A percentile compares a stretch with the other conserved stretches of the same genome.
These are phyloP conservation scores for Trametes villosa DNA, from an alignment of 768 basidiomycete species.

Conservation along the genomic window DNA sequence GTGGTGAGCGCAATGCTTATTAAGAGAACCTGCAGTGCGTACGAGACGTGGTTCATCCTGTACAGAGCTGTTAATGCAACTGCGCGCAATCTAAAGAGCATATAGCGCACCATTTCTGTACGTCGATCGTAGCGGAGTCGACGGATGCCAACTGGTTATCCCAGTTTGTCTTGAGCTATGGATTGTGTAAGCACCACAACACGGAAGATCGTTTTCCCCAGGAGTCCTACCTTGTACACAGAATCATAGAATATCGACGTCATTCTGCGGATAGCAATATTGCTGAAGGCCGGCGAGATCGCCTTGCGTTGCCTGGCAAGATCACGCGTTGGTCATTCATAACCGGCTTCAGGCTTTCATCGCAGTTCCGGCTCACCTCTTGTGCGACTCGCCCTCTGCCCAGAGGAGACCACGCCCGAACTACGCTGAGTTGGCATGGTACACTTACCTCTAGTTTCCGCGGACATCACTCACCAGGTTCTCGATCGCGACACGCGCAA, in stretches of 20 bases:
- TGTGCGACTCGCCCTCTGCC: conserved; percentile 49
- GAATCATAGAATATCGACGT: conserved; percentile 55
- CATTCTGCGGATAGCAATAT: conserved; percentile 50
- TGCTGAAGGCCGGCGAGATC: conserved; percentile 56
- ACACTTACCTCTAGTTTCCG: neutral
- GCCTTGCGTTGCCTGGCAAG: conserved; percentile 50
- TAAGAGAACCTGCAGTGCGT: conserved; percentile 26
- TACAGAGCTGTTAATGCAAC: conserved; percentile 15
- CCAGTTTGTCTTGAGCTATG: conserved; percentile 43
- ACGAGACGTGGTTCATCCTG: conserved; percentile 53
- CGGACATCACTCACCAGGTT: conserved; percentile 37
- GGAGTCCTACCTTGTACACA: conserved; percentile 47
- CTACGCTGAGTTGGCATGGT: neutral
- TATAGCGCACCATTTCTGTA: conserved; percentile 44
- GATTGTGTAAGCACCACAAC: neutral
- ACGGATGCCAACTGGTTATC: conserved; percentile 26
- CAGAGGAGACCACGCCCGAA: conserved; percentile 44
- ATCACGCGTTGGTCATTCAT: neutral
- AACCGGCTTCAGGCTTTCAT: neutral
- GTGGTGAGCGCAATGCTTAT: neutral
- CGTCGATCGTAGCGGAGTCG: conserved; percentile 44
- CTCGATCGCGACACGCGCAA: conserved; percentile 40
- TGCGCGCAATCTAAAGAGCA: neutral
- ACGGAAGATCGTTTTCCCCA: neutral
- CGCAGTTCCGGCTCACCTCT: conserved; percentile 35